Conservation (phyloP, 2,329 filamentous ascomycete genomes). For the Ceratocystis huliohia region DNA sequence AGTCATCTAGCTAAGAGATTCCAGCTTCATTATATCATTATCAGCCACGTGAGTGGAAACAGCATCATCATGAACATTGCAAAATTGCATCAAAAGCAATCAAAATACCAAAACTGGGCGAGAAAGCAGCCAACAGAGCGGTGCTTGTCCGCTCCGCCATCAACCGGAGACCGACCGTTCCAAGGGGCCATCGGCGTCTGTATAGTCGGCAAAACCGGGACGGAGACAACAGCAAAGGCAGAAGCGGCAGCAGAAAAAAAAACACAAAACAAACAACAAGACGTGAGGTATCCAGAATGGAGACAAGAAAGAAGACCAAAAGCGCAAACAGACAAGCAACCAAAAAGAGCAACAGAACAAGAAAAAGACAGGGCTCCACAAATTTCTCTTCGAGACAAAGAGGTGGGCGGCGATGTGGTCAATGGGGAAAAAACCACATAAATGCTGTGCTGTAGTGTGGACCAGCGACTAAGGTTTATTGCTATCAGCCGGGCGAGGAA, state of each 20-base stretch:
- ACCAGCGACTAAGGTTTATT: not conserved
- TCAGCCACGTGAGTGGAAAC: not conserved
- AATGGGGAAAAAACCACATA: not conserved
- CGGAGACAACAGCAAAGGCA: not conserved
- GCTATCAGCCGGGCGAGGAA: not conserved
- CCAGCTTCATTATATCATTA: not conserved
- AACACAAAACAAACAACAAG: not conserved
- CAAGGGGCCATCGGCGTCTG: not conserved
- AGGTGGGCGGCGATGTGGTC: not conserved
- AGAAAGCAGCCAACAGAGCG: not conserved
- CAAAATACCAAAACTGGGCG: not conserved
- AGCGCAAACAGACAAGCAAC: not conserved
- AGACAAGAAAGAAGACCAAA: not conserved
- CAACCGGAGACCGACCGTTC: not conserved
- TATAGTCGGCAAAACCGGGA: not conserved
- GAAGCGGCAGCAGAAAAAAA: not conserved
- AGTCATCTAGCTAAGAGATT: not conserved
- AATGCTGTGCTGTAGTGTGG: slow-evolving; percentile 8
- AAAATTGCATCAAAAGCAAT: not conserved
- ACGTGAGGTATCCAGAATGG: not conserved
- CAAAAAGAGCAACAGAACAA: slow-evolving; percentile 3
- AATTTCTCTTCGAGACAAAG: not conserved
- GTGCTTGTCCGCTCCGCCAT: not conserved
- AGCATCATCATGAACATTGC: not conserved
- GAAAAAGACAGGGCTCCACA: not conserved